Evolutionary conservation across 805 yeast species (phyloP), one percentile per base, ranked within the genome.

Genomic region (Wickerhamomyces xylosicus): DNA sequence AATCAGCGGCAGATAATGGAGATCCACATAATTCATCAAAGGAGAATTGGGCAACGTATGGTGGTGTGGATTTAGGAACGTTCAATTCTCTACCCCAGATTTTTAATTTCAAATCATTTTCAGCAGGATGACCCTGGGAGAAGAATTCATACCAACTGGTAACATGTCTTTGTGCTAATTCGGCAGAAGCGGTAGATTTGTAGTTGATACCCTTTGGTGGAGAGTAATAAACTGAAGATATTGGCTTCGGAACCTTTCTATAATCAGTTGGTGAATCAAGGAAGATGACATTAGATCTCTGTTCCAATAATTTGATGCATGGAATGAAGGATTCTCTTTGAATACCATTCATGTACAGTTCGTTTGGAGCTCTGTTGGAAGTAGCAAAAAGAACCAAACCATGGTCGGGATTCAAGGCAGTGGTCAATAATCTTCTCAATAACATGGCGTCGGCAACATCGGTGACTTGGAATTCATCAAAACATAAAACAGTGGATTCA

Each of bases 371-470:
- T 50, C 98, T 75, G 60, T 92, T 92, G 7, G 96, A 86, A 2
- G 98, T 92, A 20, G 95, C 89, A 65, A 92, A 89, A 9, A 92
- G 62, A 2, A 89, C 78, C 18, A 89, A 79, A 1, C 97, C 97
- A 52, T 82, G 81, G 38, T 79, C 74, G 1, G 79, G 74, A 35
- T 81, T 72, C 41, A 89, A 61, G n/a, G 85, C 67, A 31, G 76
- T 59, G 50, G 76, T 73, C 32, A 85, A 54, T 31, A 89, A 63
- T 37, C 96, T 68, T 46, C 98, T 74, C 33, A 92, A 67, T 27
- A 92, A 68, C 97, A 92, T 92, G 2, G 98, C 98, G 60, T 92
- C 98, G 0, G 97, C 98, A 22, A 92, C 97, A 58, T 92, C 98
- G 1, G 95, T 86, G 33, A 92, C 98, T 61, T 92, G 97, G 56